Conservation (phyloP, 1,139 yeast genomes). For the Sugiyamaella grinbergsii region DNA sequence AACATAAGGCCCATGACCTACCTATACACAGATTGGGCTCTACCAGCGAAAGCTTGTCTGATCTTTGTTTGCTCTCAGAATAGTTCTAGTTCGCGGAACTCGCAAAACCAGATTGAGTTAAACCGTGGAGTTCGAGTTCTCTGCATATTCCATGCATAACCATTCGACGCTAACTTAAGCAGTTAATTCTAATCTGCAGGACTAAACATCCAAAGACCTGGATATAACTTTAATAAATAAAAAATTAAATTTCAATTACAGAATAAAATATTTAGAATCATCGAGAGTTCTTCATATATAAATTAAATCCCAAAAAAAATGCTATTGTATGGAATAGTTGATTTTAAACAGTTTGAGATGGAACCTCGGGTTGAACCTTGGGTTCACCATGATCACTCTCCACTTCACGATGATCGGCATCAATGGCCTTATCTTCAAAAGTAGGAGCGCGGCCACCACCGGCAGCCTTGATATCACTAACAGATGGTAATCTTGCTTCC, state of each 20-base stretch:
- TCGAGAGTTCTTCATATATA: conserved; percentile 2
- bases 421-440: conserved; percentile 22
- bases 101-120: too few species aligned
- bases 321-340: neutral
- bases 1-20: too few species aligned
- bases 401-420: conserved; percentile 15
- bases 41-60: too few species aligned
- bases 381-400: conserved; percentile 10
- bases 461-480: conserved; percentile 36
- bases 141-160: too few species aligned
- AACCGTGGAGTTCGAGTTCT: too few species aligned
- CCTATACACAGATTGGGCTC: too few species aligned
- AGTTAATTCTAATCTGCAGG: too few species aligned
- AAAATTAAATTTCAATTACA: neutral
- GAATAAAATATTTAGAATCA: conserved; percentile 1
- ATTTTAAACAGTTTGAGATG: conserved; percentile 3
- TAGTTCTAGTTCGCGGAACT: too few species aligned
- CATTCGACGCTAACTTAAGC: too few species aligned
- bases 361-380: neutral
- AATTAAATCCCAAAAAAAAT: conserved; percentile 6
- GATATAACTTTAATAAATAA: too few species aligned
- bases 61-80: too few species aligned
- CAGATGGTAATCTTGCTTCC: conserved; percentile 34
- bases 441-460: conserved; percentile 39
- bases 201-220: too few species aligned